These are phyloP conservation scores for Juglanconis sp. DNA, from an alignment of 2,329 filamentous ascomycete genomes.

Conservation along the genomic window DNA sequence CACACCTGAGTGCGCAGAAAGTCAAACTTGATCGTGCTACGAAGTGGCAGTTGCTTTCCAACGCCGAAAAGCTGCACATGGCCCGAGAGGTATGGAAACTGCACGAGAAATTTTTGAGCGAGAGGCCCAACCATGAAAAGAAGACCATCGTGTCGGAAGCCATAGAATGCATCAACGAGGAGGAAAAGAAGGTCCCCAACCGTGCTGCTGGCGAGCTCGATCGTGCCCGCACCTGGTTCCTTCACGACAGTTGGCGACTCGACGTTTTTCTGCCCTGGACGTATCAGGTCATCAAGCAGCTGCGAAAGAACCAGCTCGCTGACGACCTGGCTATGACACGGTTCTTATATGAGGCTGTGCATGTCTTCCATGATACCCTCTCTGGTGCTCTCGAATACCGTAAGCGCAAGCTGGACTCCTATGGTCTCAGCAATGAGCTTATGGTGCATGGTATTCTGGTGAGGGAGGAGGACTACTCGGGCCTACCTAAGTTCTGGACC, in stretches of 20 bases:
- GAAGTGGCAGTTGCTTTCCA: constrained; percentile 79
- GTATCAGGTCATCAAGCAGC: constrained; percentile 70
- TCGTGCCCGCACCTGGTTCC: constrained; percentile 80
- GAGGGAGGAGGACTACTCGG: constrained; percentile 54
- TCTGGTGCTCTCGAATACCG: constrained; percentile 69
- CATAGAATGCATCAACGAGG: constrained; percentile 71
- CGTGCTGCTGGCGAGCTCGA: constrained; percentile 69
- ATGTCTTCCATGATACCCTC: constrained; percentile 66
- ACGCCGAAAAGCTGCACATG: constrained; percentile 86
- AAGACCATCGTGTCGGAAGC: constrained; percentile 72
- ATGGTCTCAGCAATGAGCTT: constrained; percentile 68
- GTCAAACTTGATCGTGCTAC: constrained; percentile 63
- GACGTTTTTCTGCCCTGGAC: constrained; percentile 77
- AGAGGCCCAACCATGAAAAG: constrained; percentile 57
- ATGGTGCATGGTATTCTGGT: constrained; percentile 63
- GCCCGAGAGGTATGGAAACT: constrained; percentile 76
- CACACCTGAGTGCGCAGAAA: constrained; percentile 65
- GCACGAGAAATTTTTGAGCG: constrained; percentile 67
- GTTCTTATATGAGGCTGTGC: constrained; percentile 64
- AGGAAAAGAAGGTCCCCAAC: constrained; percentile 68
- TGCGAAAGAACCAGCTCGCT: constrained; percentile 60
- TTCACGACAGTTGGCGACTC: constrained; percentile 69
- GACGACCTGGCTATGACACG: constrained; percentile 53
- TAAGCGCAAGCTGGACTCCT: constrained; percentile 62
- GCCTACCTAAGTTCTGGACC: constrained; percentile 82